Conservation (phyloP, 169 alveolate genomes). For the Plasmodium inui region DNA sequence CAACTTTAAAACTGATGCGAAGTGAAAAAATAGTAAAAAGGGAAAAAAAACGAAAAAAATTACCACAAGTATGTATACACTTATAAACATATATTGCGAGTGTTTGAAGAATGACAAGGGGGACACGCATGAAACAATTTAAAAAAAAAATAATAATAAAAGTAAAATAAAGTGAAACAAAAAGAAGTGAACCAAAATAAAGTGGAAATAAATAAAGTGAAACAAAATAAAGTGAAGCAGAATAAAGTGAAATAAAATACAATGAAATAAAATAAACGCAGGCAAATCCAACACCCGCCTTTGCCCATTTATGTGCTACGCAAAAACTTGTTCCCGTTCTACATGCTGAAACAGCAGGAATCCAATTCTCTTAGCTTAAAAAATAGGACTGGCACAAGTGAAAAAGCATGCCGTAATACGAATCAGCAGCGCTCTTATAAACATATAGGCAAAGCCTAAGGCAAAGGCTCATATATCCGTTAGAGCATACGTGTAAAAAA, state of each 20-base stretch:
- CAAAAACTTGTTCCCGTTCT: constrained; percentile 20
- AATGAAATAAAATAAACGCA: background rate
- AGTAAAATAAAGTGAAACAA: background rate
- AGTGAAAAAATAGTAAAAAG: background rate
- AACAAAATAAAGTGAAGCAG: background rate
- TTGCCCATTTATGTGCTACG: background rate
- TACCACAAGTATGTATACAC: background rate
- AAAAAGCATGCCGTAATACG: background rate
- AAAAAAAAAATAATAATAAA: background rate
- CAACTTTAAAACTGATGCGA: background rate
- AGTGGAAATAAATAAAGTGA: background rate
- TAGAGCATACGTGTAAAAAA: background rate
- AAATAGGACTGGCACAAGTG: background rate
- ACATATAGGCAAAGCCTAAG: background rate
- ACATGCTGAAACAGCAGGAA: constrained; percentile 10
- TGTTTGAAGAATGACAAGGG: background rate
- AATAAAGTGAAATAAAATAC: background rate
- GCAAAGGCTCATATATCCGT: background rate
- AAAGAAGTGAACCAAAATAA: background rate
- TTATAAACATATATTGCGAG: background rate
- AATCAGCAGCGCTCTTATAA: background rate
- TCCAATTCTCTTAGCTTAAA: background rate
- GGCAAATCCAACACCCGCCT: background rate
- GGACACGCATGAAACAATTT: background rate
- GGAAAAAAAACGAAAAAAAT: background rate